Evolutionary conservation across 2,329 filamentous ascomycete genomes (phyloP), one percentile per base, ranked within the genome.

Genomic region (Ceratocystis huliohia): DNA sequence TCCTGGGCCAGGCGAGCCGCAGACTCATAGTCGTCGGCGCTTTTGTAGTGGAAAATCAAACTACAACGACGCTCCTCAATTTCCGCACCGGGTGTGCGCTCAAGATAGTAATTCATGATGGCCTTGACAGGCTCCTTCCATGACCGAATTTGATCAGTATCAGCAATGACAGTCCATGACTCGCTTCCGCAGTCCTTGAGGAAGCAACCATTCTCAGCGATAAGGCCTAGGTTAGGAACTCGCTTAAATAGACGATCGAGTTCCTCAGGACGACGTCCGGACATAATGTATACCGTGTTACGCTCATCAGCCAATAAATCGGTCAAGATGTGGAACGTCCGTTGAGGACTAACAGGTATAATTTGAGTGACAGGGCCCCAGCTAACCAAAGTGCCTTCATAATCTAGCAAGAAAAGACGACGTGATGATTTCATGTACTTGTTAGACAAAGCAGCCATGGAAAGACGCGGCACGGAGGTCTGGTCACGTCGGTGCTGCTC

Each of bases 181-280:
- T 83, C 81, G 17, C 79, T 81, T 22, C 85, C 82, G 59, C 83
- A 84, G 69, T 89, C 83, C 71, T 88, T 89, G 67, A 96, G 78
- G 76, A 95, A 97, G 74, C 90, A 96, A 1, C 93, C 93, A 70
- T 96, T 96, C 76, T 97, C 93, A 0, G 93, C 93, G 70, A 97
- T 95, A 3, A 97, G 80, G 2, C 94, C 94, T 2, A 96, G 78
- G 68, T 88, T 88, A 4, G 89, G 88, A 1, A 96, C 88, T 28
- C 88, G 84, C 64, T 87, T 86, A 80, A 97, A 96, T 1, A 95
- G 80, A 3, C 87, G 84, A 70, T 96, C 91, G 44, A 96, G 85
- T 72, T 96, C 91, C 71, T 95, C 89, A 0, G 91, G 89, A 70
- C 87, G 88, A 44, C 91, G 86, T 7, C 89, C 88, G 65, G 91